Percentiles rank a stretch among this genome's conserved stretches.
phyloP scores from a whole-genome alignment of 2,329 filamentous ascomycete species.

The Salinomyces thailandicus region DNA sequence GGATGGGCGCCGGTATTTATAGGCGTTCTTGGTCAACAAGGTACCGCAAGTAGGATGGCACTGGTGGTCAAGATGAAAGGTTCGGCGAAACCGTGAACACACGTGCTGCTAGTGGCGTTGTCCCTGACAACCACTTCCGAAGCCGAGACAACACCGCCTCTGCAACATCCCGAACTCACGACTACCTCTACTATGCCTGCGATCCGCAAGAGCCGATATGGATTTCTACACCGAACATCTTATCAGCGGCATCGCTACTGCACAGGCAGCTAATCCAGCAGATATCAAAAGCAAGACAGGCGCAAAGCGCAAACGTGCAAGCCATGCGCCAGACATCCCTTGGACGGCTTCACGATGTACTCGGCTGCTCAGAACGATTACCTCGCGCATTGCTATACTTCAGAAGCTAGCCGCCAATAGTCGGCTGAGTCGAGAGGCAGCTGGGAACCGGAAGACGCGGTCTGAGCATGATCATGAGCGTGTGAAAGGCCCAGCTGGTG shows the following conservation, averaged over 20 bases:
- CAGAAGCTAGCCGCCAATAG: slow-evolving; percentile 17
- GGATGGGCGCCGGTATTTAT: too few species aligned
- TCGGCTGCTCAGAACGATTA: slow-evolving; percentile 32
- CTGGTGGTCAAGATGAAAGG: too few species aligned
- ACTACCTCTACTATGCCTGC: too few species aligned
- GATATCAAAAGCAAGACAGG: not conserved
- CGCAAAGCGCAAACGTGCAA: slow-evolving; percentile 7
- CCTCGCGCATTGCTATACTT: slow-evolving; percentile 31
- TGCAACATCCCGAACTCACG: too few species aligned
- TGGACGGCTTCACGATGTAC: slow-evolving; percentile 36
- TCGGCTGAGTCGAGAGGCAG: not conserved
- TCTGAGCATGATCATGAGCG: too few species aligned
- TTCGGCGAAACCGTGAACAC: too few species aligned
- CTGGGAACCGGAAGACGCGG: too few species aligned
- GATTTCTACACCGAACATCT: slow-evolving; percentile 8
- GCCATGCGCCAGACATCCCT: slow-evolving; percentile 15
- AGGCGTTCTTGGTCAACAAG: too few species aligned
- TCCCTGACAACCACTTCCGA: not conserved
- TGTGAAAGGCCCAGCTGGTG: not conserved
- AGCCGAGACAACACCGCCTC: not conserved
- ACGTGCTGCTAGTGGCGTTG: not conserved
- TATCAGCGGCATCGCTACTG: slow-evolving; percentile 2
- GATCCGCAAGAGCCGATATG: too few species aligned
- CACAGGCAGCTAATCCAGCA: not conserved
- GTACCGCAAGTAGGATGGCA: too few species aligned